Percentiles rank a stretch among this genome's conserved stretches.
These are phyloP conservation scores for Amanita pallidorosea DNA, from an alignment of 768 basidiomycete genomes.

Conservation along the genomic window DNA sequence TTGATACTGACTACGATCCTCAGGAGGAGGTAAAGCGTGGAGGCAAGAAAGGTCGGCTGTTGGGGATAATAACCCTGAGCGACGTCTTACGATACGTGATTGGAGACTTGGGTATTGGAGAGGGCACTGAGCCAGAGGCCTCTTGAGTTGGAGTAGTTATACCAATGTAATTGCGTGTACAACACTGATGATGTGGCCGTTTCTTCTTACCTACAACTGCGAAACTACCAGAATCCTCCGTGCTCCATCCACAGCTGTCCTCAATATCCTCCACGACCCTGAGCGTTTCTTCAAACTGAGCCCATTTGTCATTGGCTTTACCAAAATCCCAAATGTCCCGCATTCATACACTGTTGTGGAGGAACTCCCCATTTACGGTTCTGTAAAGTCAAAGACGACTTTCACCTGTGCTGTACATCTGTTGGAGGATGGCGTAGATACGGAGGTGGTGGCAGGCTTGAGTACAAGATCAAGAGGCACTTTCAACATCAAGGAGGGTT, in stretches of 20 bases:
- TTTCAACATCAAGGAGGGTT: slow-evolving; percentile 9
- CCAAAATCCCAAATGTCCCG: slow-evolving; percentile 15
- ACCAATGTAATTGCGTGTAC: background rate
- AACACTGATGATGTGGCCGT: slow-evolving; percentile 18
- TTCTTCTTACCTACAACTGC: slow-evolving; percentile 19
- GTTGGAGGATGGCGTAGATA: slow-evolving; percentile 15
- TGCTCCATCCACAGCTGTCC: slow-evolving; percentile 12
- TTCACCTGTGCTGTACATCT: slow-evolving; percentile 14
- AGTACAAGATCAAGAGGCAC: slow-evolving; percentile 15
- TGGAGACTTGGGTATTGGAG: slow-evolving; percentile 45
- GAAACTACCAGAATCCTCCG: slow-evolving; percentile 14
- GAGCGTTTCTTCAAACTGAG: slow-evolving; percentile 16
- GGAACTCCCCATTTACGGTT: slow-evolving; percentile 15
- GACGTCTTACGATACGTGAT: slow-evolving; percentile 83
- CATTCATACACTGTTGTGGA: slow-evolving; percentile 20
- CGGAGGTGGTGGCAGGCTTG: slow-evolving; percentile 13
- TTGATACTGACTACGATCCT: background rate
- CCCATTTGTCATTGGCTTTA: slow-evolving; percentile 18
- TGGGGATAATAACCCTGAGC: slow-evolving; percentile 83
- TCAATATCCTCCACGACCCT: slow-evolving; percentile 23
- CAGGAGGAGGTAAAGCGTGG: slow-evolving; percentile 76
- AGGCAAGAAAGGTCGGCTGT: slow-evolving; percentile 71
- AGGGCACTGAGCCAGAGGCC: slow-evolving; percentile 21
- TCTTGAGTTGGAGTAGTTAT: background rate
- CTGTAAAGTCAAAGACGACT: slow-evolving; percentile 15